phyloP scores from a whole-genome alignment of 75 land plant genomes.

The Cupressus sempervirens region DNA sequence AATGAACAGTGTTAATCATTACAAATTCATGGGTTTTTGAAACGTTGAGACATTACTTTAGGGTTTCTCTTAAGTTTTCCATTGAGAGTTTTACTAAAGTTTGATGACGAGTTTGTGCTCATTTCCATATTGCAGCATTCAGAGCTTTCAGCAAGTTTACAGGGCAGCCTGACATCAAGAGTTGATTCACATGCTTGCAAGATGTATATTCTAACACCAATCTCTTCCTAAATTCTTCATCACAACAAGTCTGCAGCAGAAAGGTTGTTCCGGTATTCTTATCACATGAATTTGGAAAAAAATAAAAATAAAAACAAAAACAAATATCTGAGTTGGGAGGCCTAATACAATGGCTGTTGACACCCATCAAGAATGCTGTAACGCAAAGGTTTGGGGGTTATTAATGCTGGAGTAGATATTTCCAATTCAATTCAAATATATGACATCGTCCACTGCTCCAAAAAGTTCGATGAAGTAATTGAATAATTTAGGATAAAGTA shows the following conservation, averaged over 20 bases:
- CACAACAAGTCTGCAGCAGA: not conserved
- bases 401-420: too few relatives aligned
- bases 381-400: too few relatives aligned
- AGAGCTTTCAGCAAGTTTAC: not conserved
- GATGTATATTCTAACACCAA: conserved; percentile 15
- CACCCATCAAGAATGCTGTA: too few relatives aligned
- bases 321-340: too few relatives aligned
- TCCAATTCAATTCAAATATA: too few relatives aligned
- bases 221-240: not conserved
- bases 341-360: too few relatives aligned
- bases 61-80: not conserved
- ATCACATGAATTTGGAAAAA: too few relatives aligned
- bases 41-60: not conserved
- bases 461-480: too few relatives aligned
- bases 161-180: conserved; percentile 16
- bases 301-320: too few relatives aligned
- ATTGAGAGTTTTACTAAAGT: not conserved
- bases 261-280: not conserved
- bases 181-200: conserved; percentile 41
- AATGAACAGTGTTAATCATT: not conserved
- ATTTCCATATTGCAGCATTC: not conserved
- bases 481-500: too few relatives aligned
- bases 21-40: not conserved
- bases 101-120: not conserved
- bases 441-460: too few relatives aligned